phyloP scores from a whole-genome alignment of 805 yeast genomes.

The Ogataea angusta region DNA sequence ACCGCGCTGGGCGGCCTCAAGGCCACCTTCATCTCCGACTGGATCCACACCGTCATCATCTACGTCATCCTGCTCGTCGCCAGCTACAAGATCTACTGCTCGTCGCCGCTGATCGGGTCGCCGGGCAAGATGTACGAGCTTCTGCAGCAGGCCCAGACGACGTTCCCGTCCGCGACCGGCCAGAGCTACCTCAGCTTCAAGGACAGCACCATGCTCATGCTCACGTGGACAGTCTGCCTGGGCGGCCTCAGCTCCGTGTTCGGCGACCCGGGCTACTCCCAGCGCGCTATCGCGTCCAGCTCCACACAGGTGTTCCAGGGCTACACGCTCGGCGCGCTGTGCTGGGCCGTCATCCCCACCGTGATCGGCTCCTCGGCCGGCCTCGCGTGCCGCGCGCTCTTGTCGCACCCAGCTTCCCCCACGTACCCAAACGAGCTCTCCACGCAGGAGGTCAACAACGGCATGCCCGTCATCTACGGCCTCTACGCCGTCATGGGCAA shows the following conservation, averaged over 20 bases:
- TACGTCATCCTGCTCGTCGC: slow-evolving; percentile 31
- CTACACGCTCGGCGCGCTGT: slow-evolving; percentile 34
- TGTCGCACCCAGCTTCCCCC: slow-evolving; percentile 28
- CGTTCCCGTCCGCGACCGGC: slow-evolving; percentile 30
- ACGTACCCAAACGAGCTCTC: slow-evolving; percentile 35
- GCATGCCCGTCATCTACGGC: slow-evolving; percentile 33
- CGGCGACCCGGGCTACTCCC: slow-evolving; percentile 41
- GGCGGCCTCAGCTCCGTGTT: slow-evolving; percentile 39
- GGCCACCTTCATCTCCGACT: slow-evolving; percentile 35
- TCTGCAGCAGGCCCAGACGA: slow-evolving; percentile 18
- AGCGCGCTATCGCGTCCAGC: slow-evolving; percentile 38
- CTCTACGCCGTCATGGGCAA: slow-evolving; percentile 34
- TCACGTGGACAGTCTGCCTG: slow-evolving; percentile 34
- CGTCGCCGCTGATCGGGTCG: slow-evolving; percentile 28
- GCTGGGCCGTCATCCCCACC: slow-evolving; percentile 27
- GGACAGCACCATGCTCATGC: slow-evolving; percentile 34
- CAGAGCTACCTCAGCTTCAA: slow-evolving; percentile 38
- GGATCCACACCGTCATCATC: slow-evolving; percentile 33
- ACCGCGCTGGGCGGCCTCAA: slow-evolving; percentile 37
- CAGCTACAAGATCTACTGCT: slow-evolving; percentile 15
- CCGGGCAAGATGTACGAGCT: slow-evolving; percentile 26
- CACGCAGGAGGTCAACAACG: slow-evolving; percentile 30
- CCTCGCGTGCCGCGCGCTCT: slow-evolving; percentile 32
- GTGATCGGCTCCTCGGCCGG: slow-evolving; percentile 37
- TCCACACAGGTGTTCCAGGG: slow-evolving; percentile 37